These are phyloP conservation scores for Dactylellina haptotyla DNA, from an alignment of 2,329 filamentous ascomycete genomes.

Conservation along the genomic window DNA sequence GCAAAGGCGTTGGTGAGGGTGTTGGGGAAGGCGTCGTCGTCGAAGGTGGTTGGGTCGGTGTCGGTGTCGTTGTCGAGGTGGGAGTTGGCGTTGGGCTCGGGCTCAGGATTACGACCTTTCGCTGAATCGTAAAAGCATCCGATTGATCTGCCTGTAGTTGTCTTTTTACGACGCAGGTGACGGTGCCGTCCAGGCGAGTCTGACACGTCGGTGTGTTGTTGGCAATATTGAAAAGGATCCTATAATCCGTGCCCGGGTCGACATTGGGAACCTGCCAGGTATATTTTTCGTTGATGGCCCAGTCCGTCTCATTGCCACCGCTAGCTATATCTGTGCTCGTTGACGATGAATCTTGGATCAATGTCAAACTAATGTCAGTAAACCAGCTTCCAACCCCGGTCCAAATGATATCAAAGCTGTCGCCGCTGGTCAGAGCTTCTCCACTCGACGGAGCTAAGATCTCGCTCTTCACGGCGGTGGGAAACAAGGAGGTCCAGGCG, in stretches of 20 bases:
- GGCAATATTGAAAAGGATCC: neutral
- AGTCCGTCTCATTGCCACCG: neutral
- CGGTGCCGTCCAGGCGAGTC: neutral
- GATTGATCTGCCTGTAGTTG: neutral
- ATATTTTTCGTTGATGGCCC: neutral
- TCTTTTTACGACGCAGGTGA: neutral
- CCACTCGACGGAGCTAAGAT: neutral
- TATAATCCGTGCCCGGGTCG: neutral
- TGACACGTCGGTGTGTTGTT: neutral
- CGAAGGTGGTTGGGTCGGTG: neutral
- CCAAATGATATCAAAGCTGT: constrained; percentile 8
- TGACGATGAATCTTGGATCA: neutral
- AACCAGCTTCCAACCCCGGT: neutral
- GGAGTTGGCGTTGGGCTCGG: neutral
- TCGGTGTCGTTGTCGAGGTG: neutral
- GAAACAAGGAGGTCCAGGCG: neutral
- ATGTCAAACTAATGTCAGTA: neutral
- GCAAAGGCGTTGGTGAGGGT: neutral
- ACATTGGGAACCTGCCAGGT: neutral
- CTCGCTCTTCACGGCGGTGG: neutral
- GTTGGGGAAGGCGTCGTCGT: neutral
- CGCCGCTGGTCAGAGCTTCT: neutral
- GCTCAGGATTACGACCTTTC: neutral
- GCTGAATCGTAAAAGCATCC: neutral
- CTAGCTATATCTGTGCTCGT: neutral